Evolutionary conservation across 2,329 filamentous ascomycete species (phyloP).

Genomic region (Aspergillus terreus): DNA sequence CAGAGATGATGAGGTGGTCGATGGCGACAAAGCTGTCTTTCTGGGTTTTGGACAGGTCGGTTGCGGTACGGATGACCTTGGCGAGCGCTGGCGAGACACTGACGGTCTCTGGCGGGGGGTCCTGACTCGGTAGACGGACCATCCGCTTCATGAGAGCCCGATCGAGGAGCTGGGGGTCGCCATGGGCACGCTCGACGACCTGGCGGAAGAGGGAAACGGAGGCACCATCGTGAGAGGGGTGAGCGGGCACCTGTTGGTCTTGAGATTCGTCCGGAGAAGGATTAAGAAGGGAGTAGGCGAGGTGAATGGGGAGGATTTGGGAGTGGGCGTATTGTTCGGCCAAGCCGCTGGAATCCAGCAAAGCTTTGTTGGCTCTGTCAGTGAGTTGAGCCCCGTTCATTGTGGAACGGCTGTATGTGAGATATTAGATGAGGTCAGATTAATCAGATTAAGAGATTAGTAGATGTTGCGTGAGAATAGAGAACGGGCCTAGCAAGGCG

Average conservation of each 20-base stretch:
- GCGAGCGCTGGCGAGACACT: conserved; percentile 78
- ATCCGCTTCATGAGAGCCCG: conserved; percentile 86
- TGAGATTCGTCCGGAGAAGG: conserved; percentile 60
- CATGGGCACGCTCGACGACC: conserved; percentile 88
- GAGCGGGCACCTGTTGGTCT: conserved; percentile 67
- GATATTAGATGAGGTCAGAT: too few species aligned
- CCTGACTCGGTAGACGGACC: conserved; percentile 87
- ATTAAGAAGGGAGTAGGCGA: conserved; percentile 60
- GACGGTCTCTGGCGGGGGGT: conserved; percentile 86
- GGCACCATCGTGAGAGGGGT: conserved; percentile 61
- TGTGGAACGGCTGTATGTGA: conserved; percentile 15
- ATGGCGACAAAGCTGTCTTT: conserved; percentile 94
- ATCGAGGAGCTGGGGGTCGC: conserved; percentile 85
- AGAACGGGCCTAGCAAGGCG: background rate
- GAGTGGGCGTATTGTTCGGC: conserved; percentile 88
- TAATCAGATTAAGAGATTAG: too few species aligned
- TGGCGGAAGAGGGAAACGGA: conserved; percentile 82
- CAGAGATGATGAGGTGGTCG: conserved; percentile 84
- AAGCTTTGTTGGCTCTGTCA: conserved; percentile 82
- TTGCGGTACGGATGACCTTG: conserved; percentile 76
- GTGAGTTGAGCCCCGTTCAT: conserved; percentile 68
- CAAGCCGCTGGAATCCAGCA: conserved; percentile 82
- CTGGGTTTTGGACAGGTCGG: conserved; percentile 92
- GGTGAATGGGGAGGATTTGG: conserved; percentile 84
- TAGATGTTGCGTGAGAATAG: background rate